These are phyloP conservation scores for Tympanopsis confertula DNA, from an alignment of 2,329 filamentous ascomycete genomes.

Conservation along the genomic window DNA sequence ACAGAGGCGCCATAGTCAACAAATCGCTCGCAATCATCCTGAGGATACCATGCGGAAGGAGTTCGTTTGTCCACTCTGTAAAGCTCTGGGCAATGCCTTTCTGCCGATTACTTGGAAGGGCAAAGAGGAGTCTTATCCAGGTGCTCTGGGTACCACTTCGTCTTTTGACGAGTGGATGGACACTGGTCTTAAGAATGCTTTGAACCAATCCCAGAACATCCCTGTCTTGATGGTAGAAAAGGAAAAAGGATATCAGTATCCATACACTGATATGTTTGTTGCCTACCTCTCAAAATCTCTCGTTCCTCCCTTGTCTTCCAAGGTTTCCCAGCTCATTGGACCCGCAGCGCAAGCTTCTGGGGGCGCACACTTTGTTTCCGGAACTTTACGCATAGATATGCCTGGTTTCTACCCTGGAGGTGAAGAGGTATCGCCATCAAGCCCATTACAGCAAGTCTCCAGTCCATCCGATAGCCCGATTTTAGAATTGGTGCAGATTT, in stretches of 20 bases:
- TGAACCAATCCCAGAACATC: conserved; percentile 12
- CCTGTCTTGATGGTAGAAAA: conserved; percentile 15
- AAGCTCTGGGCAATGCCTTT: conserved; percentile 90
- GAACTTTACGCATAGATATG: background rate
- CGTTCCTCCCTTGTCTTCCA: background rate
- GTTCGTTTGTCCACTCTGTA: conserved; percentile 93
- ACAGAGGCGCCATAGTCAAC: conserved; percentile 70
- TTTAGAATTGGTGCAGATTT: background rate
- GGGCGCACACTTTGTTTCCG: background rate
- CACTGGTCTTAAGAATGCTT: conserved; percentile 35
- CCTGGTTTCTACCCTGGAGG: background rate
- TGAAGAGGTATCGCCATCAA: background rate
- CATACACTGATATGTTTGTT: background rate
- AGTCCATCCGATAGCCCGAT: background rate
- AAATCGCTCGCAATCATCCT: conserved; percentile 89
- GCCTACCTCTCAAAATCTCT: background rate
- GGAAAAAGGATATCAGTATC: background rate
- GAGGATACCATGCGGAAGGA: conserved; percentile 71
- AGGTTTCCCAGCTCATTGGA: background rate
- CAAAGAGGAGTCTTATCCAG: conserved; percentile 72
- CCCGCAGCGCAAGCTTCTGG: background rate
- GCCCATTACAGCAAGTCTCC: background rate
- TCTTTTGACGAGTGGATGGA: conserved; percentile 11
- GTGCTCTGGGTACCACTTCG: conserved; percentile 39
- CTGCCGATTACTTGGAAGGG: conserved; percentile 91